phyloP scores from a whole-genome alignment of 768 basidiomycete genomes.

The Amanita inopinata region DNA sequence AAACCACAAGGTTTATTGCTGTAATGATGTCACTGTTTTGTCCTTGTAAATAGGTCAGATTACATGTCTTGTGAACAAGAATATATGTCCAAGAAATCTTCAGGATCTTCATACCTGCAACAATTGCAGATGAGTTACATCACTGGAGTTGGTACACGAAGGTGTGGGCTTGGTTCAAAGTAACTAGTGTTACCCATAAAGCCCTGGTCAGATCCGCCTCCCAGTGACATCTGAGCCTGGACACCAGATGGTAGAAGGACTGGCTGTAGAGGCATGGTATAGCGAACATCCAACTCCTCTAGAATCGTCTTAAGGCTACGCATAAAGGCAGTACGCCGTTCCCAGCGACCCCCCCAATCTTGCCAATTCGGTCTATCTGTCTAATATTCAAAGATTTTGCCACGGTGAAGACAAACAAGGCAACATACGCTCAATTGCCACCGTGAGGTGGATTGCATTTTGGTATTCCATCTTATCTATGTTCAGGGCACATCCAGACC shows the following conservation, averaged over 20 bases:
- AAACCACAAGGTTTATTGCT: too few species aligned
- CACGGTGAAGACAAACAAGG: neutral
- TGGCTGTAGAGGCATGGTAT: conserved; percentile 66
- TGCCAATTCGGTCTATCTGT: conserved; percentile 77
- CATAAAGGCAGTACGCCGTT: conserved; percentile 69
- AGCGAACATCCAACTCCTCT: conserved; percentile 67
- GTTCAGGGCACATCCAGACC: conserved; percentile 53
- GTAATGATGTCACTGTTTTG: too few species aligned
- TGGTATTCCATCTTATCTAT: conserved; percentile 78
- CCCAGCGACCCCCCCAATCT: conserved; percentile 78
- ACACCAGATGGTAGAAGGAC: conserved; percentile 42
- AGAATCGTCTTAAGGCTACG: conserved; percentile 57
- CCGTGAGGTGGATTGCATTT: conserved; percentile 55
- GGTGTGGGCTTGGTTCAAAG: conserved; percentile 1
- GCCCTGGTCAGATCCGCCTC: neutral
- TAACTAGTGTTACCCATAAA: neutral
- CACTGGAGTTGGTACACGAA: conserved; percentile 1
- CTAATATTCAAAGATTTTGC: neutral
- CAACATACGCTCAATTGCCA: conserved; percentile 63
- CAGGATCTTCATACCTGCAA: too few species aligned
- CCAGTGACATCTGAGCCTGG: neutral
- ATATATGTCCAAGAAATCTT: too few species aligned
- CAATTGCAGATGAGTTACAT: too few species aligned
- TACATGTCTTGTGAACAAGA: too few species aligned
- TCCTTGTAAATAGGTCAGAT: too few species aligned